These are phyloP conservation scores for Aspergillus sp. DNA, from an alignment of 2,329 filamentous ascomycete genomes.

Conservation along the genomic window DNA sequence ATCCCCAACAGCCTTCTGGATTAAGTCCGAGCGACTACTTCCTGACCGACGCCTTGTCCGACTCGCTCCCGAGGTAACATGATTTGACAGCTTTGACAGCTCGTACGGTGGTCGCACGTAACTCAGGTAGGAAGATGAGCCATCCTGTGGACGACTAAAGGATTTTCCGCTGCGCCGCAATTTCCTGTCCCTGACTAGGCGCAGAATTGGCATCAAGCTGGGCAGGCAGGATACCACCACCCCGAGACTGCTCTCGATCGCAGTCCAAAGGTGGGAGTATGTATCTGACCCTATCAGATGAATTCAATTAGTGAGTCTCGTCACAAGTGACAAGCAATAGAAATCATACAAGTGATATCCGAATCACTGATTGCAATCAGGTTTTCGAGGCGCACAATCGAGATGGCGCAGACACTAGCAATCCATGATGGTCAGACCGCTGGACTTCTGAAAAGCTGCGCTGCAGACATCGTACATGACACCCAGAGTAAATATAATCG, in stretches of 20 bases:
- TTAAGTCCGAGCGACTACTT: background rate
- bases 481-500: background rate
- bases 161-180: background rate
- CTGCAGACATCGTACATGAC: background rate
- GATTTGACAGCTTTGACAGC: background rate
- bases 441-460: background rate
- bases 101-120: background rate
- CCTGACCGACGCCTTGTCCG: background rate
- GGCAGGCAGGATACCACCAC: slow-evolving; percentile 3
- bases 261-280: slow-evolving; percentile 1
- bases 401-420: background rate
- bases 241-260: slow-evolving; percentile 4
- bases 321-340: too few species aligned
- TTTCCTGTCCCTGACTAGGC: background rate
- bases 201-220: slow-evolving; percentile 2
- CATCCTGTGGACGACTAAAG: too few species aligned
- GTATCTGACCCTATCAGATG: background rate
- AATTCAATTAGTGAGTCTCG: background rate
- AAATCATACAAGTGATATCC: background rate
- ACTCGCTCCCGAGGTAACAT: background rate
- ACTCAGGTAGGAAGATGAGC: background rate
- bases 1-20: background rate
- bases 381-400: background rate
- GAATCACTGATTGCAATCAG: slow-evolving; percentile 1
- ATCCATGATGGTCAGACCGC: background rate